These are phyloP conservation scores for Lumnitzera racemosa DNA, from an alignment of 345 rosid genomes.

Conservation along the genomic window DNA sequence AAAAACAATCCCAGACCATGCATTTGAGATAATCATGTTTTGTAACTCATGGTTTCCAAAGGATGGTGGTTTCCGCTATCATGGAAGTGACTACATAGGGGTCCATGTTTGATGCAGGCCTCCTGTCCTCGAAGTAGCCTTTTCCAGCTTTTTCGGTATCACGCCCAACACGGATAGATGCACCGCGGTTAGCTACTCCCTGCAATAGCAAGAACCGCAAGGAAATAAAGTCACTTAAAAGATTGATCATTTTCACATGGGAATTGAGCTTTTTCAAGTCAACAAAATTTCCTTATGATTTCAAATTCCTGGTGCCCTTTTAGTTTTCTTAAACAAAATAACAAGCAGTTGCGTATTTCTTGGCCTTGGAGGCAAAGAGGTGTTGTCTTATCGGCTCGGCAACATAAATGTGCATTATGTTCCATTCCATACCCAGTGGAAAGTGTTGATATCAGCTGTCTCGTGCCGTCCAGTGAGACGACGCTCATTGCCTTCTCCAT, in stretches of 20 bases:
- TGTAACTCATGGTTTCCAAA: constrained; percentile 31
- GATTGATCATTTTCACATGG: too few relatives aligned
- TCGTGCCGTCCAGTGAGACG: constrained; percentile 85
- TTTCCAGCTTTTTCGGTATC: constrained; percentile 72
- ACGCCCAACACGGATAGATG: constrained; percentile 71
- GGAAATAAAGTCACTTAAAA: neutral
- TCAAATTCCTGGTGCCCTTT: too few relatives aligned
- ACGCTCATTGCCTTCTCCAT: constrained; percentile 89
- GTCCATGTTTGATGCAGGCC: constrained; percentile 90
- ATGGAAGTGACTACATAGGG: constrained; percentile 70
- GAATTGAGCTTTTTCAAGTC: too few relatives aligned
- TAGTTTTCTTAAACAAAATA: too few relatives aligned
- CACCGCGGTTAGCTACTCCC: constrained; percentile 88
- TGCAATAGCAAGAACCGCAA: constrained; percentile 5
- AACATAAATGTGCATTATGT: too few relatives aligned
- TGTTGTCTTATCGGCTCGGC: too few relatives aligned
- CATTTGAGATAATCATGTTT: too few relatives aligned
- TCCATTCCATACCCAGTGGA: constrained; percentile 49
- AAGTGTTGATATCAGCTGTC: constrained; percentile 81
- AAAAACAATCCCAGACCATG: too few relatives aligned
- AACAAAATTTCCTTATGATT: too few relatives aligned
- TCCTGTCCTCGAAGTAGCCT: constrained; percentile 81
- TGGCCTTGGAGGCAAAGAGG: too few relatives aligned
- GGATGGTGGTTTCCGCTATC: constrained; percentile 77
- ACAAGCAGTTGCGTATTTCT: too few relatives aligned